These are phyloP conservation scores for Arachis monticola DNA, from an alignment of 331 rosid species.

Conservation along the genomic window DNA sequence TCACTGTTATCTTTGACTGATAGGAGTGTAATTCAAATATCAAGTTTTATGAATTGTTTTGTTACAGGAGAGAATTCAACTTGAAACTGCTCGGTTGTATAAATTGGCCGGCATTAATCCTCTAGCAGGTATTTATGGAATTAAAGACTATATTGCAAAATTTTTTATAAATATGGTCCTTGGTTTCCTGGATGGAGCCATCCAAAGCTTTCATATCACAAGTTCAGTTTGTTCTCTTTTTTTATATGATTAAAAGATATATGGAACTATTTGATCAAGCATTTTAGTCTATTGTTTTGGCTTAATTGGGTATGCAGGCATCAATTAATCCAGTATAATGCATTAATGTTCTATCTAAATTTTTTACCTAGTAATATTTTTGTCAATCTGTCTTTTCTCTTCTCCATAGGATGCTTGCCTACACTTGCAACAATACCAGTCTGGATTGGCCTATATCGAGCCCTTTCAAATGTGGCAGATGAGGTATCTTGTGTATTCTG, in stretches of 20 bases:
- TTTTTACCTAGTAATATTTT: conserved; percentile 3
- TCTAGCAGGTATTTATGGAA: conserved; percentile 69
- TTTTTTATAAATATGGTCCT: conserved; percentile 12
- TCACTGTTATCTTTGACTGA: not conserved
- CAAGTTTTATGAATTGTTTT: conserved; percentile 35
- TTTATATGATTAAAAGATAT: not conserved
- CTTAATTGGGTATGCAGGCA: conserved; percentile 28
- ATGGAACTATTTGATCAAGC: conserved; percentile 14
- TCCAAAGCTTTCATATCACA: conserved; percentile 16
- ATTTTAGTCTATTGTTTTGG: conserved; percentile 14
- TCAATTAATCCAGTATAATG: not conserved
- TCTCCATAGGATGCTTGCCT: conserved; percentile 79
- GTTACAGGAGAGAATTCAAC: conserved; percentile 92
- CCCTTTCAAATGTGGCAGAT: conserved; percentile 94
- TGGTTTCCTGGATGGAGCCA: conserved; percentile 6
- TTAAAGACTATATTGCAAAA: not conserved
- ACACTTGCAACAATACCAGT: conserved; percentile 92
- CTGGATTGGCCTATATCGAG: conserved; percentile 96
- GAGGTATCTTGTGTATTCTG: conserved; percentile 63
- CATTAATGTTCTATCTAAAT: conserved; percentile 1
- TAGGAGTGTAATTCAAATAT: conserved; percentile 18
- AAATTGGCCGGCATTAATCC: conserved; percentile 94
- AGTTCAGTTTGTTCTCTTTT: conserved; percentile 23
- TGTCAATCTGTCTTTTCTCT: conserved; percentile 14
- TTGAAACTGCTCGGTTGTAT: conserved; percentile 89